Base-by-base conservation (phyloP, 192 early-diverging fungal genomes). In the Fimicolochytrium jonesii region DNA sequence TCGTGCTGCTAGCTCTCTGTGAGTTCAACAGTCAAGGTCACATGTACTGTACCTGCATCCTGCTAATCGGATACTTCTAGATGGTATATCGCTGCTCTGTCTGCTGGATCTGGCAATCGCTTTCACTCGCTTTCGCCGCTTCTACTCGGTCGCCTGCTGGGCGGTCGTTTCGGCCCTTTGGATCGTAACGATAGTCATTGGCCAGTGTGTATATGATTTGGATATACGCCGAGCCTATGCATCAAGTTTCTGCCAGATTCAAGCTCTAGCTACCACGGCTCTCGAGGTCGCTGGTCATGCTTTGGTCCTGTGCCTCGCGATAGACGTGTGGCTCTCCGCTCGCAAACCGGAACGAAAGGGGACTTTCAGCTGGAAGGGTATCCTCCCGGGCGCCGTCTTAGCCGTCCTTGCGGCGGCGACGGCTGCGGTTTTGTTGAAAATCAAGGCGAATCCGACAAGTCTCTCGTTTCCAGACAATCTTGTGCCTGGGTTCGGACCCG, bases 301-400 rank as follows among this genome's bases (percentile, higher is more conserved):
- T 37, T 56, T 33, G 50, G 51, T 52, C 6, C 41, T 64, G 26
- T 64, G 53, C 41, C 43, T 64, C 36, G 55, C 62, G 28, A 18
- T 44, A 23, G 62, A 64, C 47, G 62, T 55, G 1, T 64, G 62
- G 62, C 45, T 32, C 25, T 50, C 62, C 6, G 62, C 55, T 1
- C 51, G 53, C 15, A 17, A 33, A 13, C 18, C 33, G 18, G 11
- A 42, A 17, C 22, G 53, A 42, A 6, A 52, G 25, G 43, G 28
- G 17, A 44, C 51, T 5, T 64, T 51, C 18, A n/a, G 18, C 6
- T 64, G 62, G 62, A 64, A 64, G 13, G n/a, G n/a, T n/a, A n/a
- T n/a, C n/a, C n/a, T n/a, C n/a, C n/a, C n/a, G n/a, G n/a, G n/a
- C n/a, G 52, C 62, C 4, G 41, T 42, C 7, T 37, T 62, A 37